Percentiles rank a stretch among this genome's conserved stretches.
phyloP scores from a whole-genome alignment of 805 yeast genomes.

The Candida yuanshanica region DNA sequence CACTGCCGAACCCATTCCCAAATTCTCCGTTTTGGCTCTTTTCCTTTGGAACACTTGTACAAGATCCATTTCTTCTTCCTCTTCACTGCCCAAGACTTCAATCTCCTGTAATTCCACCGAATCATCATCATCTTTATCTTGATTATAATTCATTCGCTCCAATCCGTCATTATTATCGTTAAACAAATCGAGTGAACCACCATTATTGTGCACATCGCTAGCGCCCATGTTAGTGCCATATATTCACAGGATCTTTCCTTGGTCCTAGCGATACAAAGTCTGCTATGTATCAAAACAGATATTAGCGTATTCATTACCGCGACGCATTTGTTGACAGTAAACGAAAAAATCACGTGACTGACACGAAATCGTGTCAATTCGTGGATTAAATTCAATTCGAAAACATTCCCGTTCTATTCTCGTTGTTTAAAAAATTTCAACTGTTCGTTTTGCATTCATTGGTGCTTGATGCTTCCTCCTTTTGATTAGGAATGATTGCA shows the following conservation, averaged over 20 bases:
- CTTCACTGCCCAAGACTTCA: conserved; percentile 19
- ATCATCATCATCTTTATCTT: not conserved
- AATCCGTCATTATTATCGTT: not conserved
- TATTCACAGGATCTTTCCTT: too few relatives aligned
- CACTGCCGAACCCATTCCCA: too few relatives aligned
- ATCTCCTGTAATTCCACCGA: conserved; percentile 8
- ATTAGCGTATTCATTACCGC: too few relatives aligned
- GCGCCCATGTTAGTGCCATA: not conserved
- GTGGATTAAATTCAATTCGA: too few relatives aligned
- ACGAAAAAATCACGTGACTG: too few relatives aligned
- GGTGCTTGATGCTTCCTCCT: not conserved
- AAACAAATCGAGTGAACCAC: not conserved
- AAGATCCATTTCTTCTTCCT: conserved; percentile 14
- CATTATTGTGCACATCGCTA: not conserved
- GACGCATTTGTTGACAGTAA: too few relatives aligned
- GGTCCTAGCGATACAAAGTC: too few relatives aligned
- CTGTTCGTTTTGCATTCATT: not conserved
- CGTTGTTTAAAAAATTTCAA: not conserved
- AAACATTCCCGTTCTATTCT: too few relatives aligned
- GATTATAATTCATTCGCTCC: not conserved
- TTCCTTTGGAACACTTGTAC: conserved; percentile 5
- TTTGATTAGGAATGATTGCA: not conserved
- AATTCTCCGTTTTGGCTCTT: conserved; percentile 2
- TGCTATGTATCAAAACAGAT: too few relatives aligned
- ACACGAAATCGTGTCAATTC: too few relatives aligned